Evolutionary conservation across 495 filamentous ascomycete species (phyloP).

Genomic region (Aspergillus funiculosus): DNA sequence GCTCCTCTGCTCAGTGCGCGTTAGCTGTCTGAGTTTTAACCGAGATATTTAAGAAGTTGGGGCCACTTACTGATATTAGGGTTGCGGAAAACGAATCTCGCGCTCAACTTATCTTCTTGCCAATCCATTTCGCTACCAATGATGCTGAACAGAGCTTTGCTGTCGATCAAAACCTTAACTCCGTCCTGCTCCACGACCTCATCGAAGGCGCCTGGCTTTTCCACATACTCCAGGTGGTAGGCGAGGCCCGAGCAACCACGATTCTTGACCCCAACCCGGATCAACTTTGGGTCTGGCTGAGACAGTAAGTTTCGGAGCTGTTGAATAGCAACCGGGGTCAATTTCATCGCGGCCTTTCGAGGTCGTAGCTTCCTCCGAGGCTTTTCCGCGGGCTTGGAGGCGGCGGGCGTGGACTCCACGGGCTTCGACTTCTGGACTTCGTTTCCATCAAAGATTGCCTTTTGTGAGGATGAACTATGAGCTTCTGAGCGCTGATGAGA

Average conservation of each 20-base stretch:
- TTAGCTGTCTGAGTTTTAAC: constrained; percentile 29
- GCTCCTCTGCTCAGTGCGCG: constrained; percentile 60
- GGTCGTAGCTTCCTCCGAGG: constrained; percentile 65
- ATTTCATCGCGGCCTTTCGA: constrained; percentile 84
- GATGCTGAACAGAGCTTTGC: constrained; percentile 93
- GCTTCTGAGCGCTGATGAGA: constrained; percentile 22
- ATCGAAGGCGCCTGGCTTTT: constrained; percentile 80
- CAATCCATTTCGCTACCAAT: constrained; percentile 99
- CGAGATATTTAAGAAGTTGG: constrained; percentile 2
- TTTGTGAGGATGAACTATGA: constrained; percentile 16
- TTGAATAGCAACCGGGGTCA: constrained; percentile 69
- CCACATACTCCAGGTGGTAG: constrained; percentile 95
- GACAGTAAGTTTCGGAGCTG: constrained; percentile 70
- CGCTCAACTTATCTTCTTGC: constrained; percentile 88
- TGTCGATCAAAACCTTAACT: constrained; percentile 92
- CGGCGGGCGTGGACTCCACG: constrained; percentile 28
- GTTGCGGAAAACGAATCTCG: constrained; percentile 89
- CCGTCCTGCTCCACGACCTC: constrained; percentile 93
- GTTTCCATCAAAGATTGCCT: constrained; percentile 47
- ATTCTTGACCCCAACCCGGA: constrained; percentile 91
- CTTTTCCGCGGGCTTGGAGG: constrained; percentile 35
- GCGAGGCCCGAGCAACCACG: constrained; percentile 91
- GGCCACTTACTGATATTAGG: constrained; percentile 88
- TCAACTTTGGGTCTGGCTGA: constrained; percentile 81
- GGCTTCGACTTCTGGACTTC: constrained; percentile 60